A percentile compares a stretch with the other conserved stretches of the same genome.
These are phyloP conservation scores for Dillenia suffruticosa DNA, from an alignment of 164 flowering plant species.

Conservation along the genomic window DNA sequence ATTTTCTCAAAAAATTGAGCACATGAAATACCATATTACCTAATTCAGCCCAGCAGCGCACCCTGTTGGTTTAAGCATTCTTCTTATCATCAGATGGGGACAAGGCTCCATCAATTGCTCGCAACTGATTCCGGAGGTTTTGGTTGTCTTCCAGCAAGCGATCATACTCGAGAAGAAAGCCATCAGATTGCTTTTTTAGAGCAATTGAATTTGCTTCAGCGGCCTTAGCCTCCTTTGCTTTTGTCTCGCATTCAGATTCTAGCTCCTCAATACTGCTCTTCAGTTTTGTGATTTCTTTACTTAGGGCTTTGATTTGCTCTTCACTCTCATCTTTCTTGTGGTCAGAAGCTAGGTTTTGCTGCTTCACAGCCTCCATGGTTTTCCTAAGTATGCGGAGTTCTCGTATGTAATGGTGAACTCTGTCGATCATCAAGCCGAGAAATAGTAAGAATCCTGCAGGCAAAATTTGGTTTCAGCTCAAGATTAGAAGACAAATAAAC, in stretches of 20 bases:
- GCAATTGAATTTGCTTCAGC: conserved; percentile 14
- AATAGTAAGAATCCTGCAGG: conserved; percentile 53
- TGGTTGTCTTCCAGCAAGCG: conserved; percentile 25
- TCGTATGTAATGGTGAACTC: conserved; percentile 60
- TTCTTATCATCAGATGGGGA: conserved; percentile 14
- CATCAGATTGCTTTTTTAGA: conserved; percentile 18
- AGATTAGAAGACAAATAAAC: too few relatives aligned
- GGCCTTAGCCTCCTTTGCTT: conserved; percentile 16
- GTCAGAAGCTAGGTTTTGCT: conserved; percentile 35
- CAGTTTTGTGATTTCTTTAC: conserved; percentile 24
- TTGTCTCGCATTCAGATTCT: conserved; percentile 36
- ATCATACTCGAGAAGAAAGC: conserved; percentile 20
- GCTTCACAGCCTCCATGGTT: conserved; percentile 48
- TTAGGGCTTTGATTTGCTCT: conserved; percentile 26
- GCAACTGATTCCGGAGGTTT: conserved; percentile 18
- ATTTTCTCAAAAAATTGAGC: background rate
- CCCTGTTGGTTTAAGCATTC: background rate
- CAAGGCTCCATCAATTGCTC: conserved; percentile 7
- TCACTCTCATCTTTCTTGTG: conserved; percentile 24
- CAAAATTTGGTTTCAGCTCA: too few relatives aligned
- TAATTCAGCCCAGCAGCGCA: background rate
- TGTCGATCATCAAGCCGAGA: conserved; percentile 54
- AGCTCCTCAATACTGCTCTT: conserved; percentile 24
- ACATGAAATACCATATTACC: background rate
- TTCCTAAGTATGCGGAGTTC: conserved; percentile 50